A percentile compares a stretch with the other conserved stretches of the same genome.
These are phyloP conservation scores for Omphalotus guepiniiformis DNA, from an alignment of 768 basidiomycete genomes.

Conservation along the genomic window DNA sequence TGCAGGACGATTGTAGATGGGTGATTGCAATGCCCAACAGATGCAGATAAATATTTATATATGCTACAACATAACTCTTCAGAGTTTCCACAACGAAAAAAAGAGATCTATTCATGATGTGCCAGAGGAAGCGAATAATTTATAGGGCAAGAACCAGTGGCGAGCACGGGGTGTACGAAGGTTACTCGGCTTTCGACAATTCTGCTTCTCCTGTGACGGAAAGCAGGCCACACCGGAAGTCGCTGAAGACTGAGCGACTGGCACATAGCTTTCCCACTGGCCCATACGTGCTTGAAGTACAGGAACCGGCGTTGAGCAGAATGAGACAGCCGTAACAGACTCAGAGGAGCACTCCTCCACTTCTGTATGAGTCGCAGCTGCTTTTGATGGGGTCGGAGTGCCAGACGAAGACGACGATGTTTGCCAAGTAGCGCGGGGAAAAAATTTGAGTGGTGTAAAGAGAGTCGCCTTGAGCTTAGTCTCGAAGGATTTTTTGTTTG, in stretches of 20 bases:
- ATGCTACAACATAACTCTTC: no score
- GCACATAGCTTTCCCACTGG: no score
- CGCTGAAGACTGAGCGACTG: no score
- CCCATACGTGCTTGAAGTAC: neutral
- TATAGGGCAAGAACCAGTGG: constrained; percentile 53
- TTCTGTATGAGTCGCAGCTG: neutral
- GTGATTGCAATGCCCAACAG: no score
- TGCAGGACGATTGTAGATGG: no score
- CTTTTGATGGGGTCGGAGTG: constrained; percentile 22
- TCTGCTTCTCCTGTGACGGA: constrained; percentile 13
- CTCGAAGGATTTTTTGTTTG: constrained; percentile 20
- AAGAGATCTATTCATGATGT: constrained; percentile 21
- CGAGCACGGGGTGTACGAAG: constrained; percentile 39
- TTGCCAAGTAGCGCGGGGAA: constrained; percentile 40
- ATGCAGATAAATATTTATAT: no score
- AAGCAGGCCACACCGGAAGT: no score
- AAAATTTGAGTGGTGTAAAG: constrained; percentile 41
- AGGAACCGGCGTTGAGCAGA: neutral
- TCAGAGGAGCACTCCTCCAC: neutral
- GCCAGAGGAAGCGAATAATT: constrained; percentile 42
- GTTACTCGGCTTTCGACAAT: constrained; percentile 24
- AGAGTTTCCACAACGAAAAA: no score
- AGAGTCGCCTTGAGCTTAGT: constrained; percentile 30
- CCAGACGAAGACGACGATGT: constrained; percentile 33
- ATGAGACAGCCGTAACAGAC: neutral